A percentile compares a stretch with the other conserved stretches of the same genome.
Evolutionary conservation across 1,139 yeast species (phyloP).

Genomic region (Pichia sp.): DNA sequence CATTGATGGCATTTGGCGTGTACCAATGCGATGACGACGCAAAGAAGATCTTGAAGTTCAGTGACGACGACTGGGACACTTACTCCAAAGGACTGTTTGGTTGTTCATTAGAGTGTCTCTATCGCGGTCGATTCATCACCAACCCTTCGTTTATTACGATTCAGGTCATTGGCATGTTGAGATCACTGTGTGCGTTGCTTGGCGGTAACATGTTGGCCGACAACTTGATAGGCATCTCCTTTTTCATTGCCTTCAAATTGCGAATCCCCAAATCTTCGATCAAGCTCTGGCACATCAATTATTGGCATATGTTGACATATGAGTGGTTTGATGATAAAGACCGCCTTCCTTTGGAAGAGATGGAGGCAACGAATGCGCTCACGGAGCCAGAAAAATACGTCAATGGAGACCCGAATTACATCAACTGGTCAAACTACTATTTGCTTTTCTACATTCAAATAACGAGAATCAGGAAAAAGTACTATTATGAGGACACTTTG

Average conservation of each 20-base stretch:
- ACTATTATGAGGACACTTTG: slow-evolving; percentile 17
- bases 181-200: slow-evolving; percentile 24
- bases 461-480: slow-evolving; percentile 17
- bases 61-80: slow-evolving; percentile 14
- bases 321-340: slow-evolving; percentile 31
- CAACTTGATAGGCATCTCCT: slow-evolving; percentile 21
- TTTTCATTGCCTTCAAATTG: slow-evolving; percentile 26
- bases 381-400: slow-evolving; percentile 21
- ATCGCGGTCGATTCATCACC: slow-evolving; percentile 28
- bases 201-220: slow-evolving; percentile 29
- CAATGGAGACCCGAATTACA: slow-evolving; percentile 4
- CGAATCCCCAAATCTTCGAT: slow-evolving; percentile 21
- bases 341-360: slow-evolving; percentile 20
- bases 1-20: slow-evolving; percentile 27
- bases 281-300: slow-evolving; percentile 11
- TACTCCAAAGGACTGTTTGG: slow-evolving; percentile 26
- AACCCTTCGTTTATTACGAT: slow-evolving; percentile 25
- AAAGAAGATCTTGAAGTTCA: slow-evolving; percentile 17
- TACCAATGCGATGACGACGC: slow-evolving; percentile 25
- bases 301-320: slow-evolving; percentile 28
- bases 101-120: slow-evolving; percentile 28
- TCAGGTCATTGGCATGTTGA: slow-evolving; percentile 27
- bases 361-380: slow-evolving; percentile 14
- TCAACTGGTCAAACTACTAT: slow-evolving; percentile 19
- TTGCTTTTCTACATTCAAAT: slow-evolving; percentile 13